Conservation (phyloP, 164 flowering plant genomes). For the Magnolia officinalis region DNA sequence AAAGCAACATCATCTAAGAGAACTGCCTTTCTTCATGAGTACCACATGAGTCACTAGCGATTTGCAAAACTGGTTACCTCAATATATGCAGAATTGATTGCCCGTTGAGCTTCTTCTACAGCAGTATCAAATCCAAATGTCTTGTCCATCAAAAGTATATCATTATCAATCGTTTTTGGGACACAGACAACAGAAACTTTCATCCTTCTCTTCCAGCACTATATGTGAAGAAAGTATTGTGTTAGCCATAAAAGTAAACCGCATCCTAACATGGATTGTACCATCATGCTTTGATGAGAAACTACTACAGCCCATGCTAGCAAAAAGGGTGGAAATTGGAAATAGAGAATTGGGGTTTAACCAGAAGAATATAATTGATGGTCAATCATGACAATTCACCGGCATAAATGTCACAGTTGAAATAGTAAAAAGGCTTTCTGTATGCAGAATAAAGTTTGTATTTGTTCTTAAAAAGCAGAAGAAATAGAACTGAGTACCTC, state of each 20-base stretch:
- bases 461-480: neutral
- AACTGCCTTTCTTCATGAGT: neutral
- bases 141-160: constrained; percentile 48
- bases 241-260: neutral
- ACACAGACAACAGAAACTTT: constrained; percentile 45
- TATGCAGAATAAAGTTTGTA: neutral
- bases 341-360: neutral
- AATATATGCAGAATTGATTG: constrained; percentile 50
- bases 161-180: constrained; percentile 49
- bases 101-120: constrained; percentile 51
- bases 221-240: constrained; percentile 14
- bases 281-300: neutral
- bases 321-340: neutral
- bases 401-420: neutral
- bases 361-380: neutral
- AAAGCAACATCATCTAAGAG: neutral
- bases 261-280: neutral
- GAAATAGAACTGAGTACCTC: constrained; percentile 26
- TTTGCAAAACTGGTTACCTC: constrained; percentile 25
- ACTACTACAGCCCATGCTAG: neutral
- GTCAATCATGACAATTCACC: neutral
- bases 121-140: constrained; percentile 52
- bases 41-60: neutral
- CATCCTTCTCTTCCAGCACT: constrained; percentile 41
- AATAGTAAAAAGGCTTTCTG: neutral